Evolutionary conservation across 257 asterid genomes (phyloP).

Genomic region (Solanum chilense): DNA sequence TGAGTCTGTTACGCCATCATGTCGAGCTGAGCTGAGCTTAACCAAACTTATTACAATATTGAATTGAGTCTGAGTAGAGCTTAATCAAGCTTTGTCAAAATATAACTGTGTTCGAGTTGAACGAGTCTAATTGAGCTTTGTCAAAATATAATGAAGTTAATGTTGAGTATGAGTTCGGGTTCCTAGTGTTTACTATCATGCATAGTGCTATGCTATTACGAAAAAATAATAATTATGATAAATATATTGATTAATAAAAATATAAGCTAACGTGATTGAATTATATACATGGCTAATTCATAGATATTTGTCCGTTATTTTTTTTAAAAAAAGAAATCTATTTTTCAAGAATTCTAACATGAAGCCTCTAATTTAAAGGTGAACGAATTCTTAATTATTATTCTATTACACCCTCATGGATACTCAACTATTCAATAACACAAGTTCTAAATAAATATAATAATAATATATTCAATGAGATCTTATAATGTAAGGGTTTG

Average conservation of each 20-base stretch:
- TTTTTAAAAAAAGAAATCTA: accelerated
- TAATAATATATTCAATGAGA: not conserved
- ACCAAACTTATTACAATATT: no score
- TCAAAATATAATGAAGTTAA: no score
- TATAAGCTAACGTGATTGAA: not conserved
- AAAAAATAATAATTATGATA: no score
- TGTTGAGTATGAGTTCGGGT: not conserved
- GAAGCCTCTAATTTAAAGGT: not conserved
- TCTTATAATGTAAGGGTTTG: not conserved
- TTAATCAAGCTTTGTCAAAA: no score
- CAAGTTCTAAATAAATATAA: not conserved
- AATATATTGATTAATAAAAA: not conserved
- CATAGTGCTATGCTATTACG: not conserved
- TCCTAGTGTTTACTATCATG: not conserved
- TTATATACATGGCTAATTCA: not conserved
- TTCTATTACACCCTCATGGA: not conserved
- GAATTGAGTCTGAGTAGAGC: no score
- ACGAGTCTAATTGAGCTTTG: no score
- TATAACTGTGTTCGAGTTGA: no score
- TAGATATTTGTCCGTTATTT: not conserved
- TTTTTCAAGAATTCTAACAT: not conserved
- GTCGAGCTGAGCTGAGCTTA: no score
- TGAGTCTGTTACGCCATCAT: no score
- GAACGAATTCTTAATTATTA: not conserved
- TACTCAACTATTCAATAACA: not conserved